These are phyloP conservation scores for Rhodotorula sp. DNA, from an alignment of 1,284 basidiomycete genomes.

Conservation along the genomic window DNA sequence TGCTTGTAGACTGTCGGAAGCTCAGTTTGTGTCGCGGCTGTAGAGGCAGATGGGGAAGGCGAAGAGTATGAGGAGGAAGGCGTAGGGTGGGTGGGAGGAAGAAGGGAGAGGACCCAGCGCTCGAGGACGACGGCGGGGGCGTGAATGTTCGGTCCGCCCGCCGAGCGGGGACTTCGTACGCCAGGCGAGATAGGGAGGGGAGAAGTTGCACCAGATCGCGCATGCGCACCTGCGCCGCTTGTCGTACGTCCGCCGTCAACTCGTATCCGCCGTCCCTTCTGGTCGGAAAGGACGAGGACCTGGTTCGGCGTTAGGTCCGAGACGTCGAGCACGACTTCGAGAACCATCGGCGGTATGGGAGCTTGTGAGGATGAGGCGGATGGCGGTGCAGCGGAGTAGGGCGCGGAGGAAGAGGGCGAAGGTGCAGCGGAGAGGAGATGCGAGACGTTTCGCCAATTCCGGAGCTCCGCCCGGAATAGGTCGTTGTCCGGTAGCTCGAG, in stretches of 20 bases:
- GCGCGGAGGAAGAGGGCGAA: conserved; percentile 20
- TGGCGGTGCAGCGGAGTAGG: conserved; percentile 5
- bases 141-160: too few species aligned
- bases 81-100: neutral
- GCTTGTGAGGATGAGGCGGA: neutral
- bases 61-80: neutral
- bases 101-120: conserved; percentile 34
- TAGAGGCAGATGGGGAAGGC: neutral
- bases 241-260: conserved; percentile 18
- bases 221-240: neutral
- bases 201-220: neutral
- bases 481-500: conserved; percentile 48
- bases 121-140: conserved; percentile 39
- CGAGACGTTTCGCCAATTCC: conserved; percentile 46
- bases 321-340: conserved; percentile 48
- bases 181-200: neutral
- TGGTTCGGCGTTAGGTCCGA: conserved; percentile 42
- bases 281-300: conserved; percentile 43
- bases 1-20: conserved; percentile 48
- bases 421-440: conserved; percentile 21
- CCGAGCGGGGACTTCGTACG: neutral
- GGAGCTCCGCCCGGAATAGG: conserved; percentile 47
- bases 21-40: conserved; percentile 34
- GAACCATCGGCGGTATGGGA: conserved; percentile 42
- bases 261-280: conserved; percentile 29